Evolutionary conservation across 2,329 filamentous ascomycete species (phyloP).

Genomic region (Aspergillus calidoustus): DNA sequence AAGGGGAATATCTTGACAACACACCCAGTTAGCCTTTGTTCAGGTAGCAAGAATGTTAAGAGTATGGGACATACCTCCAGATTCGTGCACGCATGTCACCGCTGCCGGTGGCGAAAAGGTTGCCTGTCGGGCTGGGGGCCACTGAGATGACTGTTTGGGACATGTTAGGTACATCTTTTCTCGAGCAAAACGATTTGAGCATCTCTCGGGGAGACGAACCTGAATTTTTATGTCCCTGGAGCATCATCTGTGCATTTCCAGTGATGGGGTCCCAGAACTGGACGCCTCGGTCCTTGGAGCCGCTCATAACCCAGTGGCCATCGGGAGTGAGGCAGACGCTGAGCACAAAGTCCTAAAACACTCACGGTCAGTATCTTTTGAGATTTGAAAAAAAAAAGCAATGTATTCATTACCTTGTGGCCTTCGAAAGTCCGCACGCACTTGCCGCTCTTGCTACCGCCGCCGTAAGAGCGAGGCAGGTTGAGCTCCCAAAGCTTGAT

Average conservation of each 20-base stretch:
- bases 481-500: conserved; percentile 99
- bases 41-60: not conserved
- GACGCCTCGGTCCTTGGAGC: conserved; percentile 94
- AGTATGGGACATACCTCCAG: conserved; percentile 70
- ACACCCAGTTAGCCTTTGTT: conserved; percentile 18
- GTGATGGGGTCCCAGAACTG: conserved; percentile 98
- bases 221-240: conserved; percentile 98
- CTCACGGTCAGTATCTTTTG: too few relatives aligned
- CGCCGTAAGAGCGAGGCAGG: conserved; percentile 69
- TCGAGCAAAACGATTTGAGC: not conserved
- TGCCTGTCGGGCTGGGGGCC: conserved; percentile 85
- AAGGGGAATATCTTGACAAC: conserved; percentile 41
- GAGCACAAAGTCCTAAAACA: conserved; percentile 83
- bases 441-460: conserved; percentile 80
- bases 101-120: conserved; percentile 92
- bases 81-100: conserved; percentile 98
- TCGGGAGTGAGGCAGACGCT: conserved; percentile 95
- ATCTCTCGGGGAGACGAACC: conserved; percentile 50
- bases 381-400: not conserved
- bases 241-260: conserved; percentile 93
- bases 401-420: conserved; percentile 70
- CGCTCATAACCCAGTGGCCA: conserved; percentile 92
- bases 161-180: conserved; percentile 24
- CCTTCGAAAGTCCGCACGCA: conserved; percentile 97
- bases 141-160: conserved; percentile 79